Percentiles rank a stretch among this genome's conserved stretches.
These are phyloP conservation scores for Hypomontagnella monticulosa DNA, from an alignment of 495 filamentous ascomycete species.

Conservation along the genomic window DNA sequence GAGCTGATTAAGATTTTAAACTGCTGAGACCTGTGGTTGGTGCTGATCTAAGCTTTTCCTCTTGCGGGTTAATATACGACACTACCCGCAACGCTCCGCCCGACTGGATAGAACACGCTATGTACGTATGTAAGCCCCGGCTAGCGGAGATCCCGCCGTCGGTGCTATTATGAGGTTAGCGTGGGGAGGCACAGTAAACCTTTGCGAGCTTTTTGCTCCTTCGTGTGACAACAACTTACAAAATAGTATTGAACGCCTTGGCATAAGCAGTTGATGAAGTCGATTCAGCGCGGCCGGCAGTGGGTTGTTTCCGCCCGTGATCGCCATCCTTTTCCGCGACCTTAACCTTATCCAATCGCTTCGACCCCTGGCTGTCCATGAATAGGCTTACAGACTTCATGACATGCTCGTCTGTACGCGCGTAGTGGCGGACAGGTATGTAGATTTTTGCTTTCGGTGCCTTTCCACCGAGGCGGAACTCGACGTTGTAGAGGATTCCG, in stretches of 20 bases:
- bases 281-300: too few relatives aligned
- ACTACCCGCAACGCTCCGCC: constrained; percentile 38
- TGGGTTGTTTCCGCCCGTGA: too few relatives aligned
- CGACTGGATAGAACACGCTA: constrained; percentile 34
- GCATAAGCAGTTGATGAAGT: constrained; percentile 8
- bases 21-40: neutral
- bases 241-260: constrained; percentile 15
- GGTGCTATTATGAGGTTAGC: constrained; percentile 12
- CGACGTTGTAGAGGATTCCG: constrained; percentile 52
- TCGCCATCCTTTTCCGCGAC: too few relatives aligned
- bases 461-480: constrained; percentile 38
- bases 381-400: constrained; percentile 4
- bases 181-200: too few relatives aligned
- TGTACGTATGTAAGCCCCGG: constrained; percentile 36
- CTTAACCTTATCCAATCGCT: neutral
- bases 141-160: neutral
- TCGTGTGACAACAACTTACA: constrained; percentile 8
- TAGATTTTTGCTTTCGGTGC: constrained; percentile 49
- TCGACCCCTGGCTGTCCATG: constrained; percentile 5
- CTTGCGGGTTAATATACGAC: constrained; percentile 41
- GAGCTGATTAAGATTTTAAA: too few relatives aligned
- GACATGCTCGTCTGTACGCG: constrained; percentile 6
- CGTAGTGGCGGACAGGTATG: constrained; percentile 48
- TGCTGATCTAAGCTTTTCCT: constrained; percentile 4
- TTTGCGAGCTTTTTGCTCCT: too few relatives aligned